Base-by-base conservation (phyloP, 345 rosid genomes). In the Syzygium oleosum region DNA sequence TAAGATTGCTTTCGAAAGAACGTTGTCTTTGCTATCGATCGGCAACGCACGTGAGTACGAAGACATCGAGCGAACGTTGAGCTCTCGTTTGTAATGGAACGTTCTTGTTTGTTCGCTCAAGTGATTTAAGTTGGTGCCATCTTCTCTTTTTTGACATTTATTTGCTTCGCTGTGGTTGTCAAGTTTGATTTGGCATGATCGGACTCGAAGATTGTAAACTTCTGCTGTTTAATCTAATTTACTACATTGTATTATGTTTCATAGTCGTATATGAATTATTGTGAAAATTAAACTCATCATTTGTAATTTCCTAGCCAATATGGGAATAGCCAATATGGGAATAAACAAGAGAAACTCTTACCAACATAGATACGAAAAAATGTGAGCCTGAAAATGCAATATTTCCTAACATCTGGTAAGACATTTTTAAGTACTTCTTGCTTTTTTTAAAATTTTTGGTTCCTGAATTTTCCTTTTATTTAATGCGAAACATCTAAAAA, bases 401-500 rank as follows among this genome's bases (percentile, higher is more conserved):
- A 61, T n/a, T 6, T 61, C 34, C 9, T 61, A 61, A 15, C 38
- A 61, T 0, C 34, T n/a, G 73, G 73, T 29, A 61, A 61, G 38
- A 61, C 73, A 31, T 16, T 61, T 31, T 61, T n/a, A 1, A n/a
- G 34, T 61, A 13, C 38, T 61, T 61, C 38, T 6, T n/a, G 38
- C 34, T 61, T 61, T 61, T 61, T 61, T 61, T n/a, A 61, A 12
- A 1, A 3, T 27, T 6, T 13, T n/a, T 6, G 9, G 38, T 52
- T 52, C 17, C 17, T 1, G 7, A 61, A 29, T 29, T 63, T 63
- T 6, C 2, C 41, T 63, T 63, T 15, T 63, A 29, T 29, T 63
- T 0, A 29, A 29, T 29, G 41, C 3, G 19, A n/a, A 61, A 61
- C 9, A 0, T 12, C 29, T 61, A 3, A 13, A 61, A 59, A 27